These are phyloP conservation scores for Candida caryicola DNA, from an alignment of 805 yeast genomes.

Conservation along the genomic window DNA sequence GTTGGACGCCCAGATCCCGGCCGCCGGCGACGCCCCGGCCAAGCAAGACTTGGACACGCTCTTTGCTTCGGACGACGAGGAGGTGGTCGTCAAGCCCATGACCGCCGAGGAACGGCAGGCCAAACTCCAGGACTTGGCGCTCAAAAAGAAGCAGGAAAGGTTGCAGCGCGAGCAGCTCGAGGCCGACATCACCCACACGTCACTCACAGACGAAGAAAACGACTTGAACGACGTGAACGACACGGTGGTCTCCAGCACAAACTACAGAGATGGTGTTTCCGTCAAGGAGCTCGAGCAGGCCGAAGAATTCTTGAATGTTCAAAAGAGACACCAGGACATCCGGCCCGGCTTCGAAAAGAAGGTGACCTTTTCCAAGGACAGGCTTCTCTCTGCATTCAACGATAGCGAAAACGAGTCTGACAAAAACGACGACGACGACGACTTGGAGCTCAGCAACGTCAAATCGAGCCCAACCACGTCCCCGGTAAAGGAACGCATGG, in stretches of 20 bases:
- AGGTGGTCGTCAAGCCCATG: neutral
- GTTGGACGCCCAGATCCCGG: neutral
- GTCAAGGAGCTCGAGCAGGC: constrained; percentile 28
- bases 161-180: constrained; percentile 21
- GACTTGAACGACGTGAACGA: constrained; percentile 28
- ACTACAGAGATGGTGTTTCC: constrained; percentile 14
- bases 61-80: constrained; percentile 7
- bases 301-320: constrained; percentile 32
- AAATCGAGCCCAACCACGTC: constrained; percentile 34
- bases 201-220: constrained; percentile 41
- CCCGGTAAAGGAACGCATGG: constrained; percentile 18
- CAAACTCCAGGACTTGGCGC: constrained; percentile 18
- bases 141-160: constrained; percentile 17
- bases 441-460: constrained; percentile 4
- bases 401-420: constrained; percentile 20
- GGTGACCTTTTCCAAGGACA: constrained; percentile 26
- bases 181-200: constrained; percentile 29
- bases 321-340: constrained; percentile 30
- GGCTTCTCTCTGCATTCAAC: constrained; percentile 33
- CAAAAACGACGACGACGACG: constrained; percentile 8
- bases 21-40: neutral
- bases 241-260: constrained; percentile 17
- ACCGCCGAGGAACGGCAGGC: constrained; percentile 15
- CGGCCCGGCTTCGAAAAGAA: constrained; percentile 30
- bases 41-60: neutral